Evolutionary conservation across 1,284 basidiomycete genomes (phyloP), one percentile per base, ranked within the genome.

Genomic region (Anthracocystis walkeri): DNA sequence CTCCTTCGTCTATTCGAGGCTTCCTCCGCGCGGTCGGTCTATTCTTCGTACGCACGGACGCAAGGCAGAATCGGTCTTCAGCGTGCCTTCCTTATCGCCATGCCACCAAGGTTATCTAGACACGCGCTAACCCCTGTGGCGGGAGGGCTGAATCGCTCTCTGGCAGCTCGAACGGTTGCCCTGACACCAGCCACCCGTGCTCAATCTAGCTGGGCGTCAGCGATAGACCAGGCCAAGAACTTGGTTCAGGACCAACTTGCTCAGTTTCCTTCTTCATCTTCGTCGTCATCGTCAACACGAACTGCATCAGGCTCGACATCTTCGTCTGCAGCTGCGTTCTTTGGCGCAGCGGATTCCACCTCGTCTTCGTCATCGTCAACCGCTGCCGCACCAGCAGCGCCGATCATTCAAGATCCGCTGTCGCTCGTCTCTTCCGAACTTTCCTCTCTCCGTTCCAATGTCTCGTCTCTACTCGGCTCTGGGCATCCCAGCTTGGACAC

Each of bases 401-500:
- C 55, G 14, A 78, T 77, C 63, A 73, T 78, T 16, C 65, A 68
- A 23, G 81, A 82, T 31, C 81, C 81, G 10, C 65, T 82, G 25
- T 79, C 75, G 42, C 70, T 83, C 21, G 80, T 83, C 11, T 77
- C 74, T 8, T 64, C 65, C 27, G 82, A 98, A 84, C 90, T 98
- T 31, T 87, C 89, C 33, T 89, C 89, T 58, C 88, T 98, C 50
- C 91, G 92, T 69, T 88, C 89, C 61, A 92, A 90, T 64, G 88
- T 99, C 31, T 88, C 94, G 73, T 88, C 89, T 71, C 88, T 99
- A 44, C 89, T 99, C 12, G 95, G 94, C 29, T 92, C 92, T 2
- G 92, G 93, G 11, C 93, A 98, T 85, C 92, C 94, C 2, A 90
- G 91, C 1, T 90, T 99, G 62, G 91, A 92, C 74, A 90, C 92